Base-by-base conservation (phyloP, 208 protist genomes). In the Tritrichomonas foetus region DNA sequence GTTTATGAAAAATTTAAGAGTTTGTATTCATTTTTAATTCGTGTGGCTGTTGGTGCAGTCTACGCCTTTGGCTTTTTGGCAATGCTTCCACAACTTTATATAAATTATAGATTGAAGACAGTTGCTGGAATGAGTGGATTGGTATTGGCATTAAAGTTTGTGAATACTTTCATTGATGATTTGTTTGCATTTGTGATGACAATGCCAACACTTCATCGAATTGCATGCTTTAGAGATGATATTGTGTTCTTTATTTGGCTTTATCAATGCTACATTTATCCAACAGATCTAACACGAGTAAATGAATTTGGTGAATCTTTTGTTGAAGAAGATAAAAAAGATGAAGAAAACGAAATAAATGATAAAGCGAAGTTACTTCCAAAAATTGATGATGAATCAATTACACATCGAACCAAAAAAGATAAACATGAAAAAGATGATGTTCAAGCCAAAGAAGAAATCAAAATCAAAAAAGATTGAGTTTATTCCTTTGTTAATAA, bases 131-230 rank as follows among this genome's bases (percentile, higher is more conserved):
- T 99, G 92, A 98, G 98, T 50, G 99, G 98, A 98, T 96, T 97
- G 82, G 98, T 97, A 2, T 98, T 99, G 95, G 96, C 98, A 47
- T 99, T 99, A 95, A 98, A 99, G 95, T 57, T 82, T n/a, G 50
- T 99, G 55, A 99, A 99, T 95, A 99, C 98, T 0, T 98, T 99
- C 84, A 99, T 99, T 94, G 99, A 99, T 96, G 98, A 99, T 95
- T 95, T 99, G 20, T 99, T 99, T 95, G 98, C 98, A 1, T 99
- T 99, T 95, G 97, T 99, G 93, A 98, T 99, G 72, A 98, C 97
- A 94, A 99, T 99, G 98, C 99, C 99, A 49, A 97, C 96, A 93
- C 93, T 99, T 49, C 98, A 99, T 94, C 96, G 98, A 30, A 93
- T 99, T 9, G 97, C 97, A 16, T 99, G 98, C 96, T 98, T 99